phyloP scores from a whole-genome alignment of 805 yeast genomes.

The Lachancea fermentati region DNA sequence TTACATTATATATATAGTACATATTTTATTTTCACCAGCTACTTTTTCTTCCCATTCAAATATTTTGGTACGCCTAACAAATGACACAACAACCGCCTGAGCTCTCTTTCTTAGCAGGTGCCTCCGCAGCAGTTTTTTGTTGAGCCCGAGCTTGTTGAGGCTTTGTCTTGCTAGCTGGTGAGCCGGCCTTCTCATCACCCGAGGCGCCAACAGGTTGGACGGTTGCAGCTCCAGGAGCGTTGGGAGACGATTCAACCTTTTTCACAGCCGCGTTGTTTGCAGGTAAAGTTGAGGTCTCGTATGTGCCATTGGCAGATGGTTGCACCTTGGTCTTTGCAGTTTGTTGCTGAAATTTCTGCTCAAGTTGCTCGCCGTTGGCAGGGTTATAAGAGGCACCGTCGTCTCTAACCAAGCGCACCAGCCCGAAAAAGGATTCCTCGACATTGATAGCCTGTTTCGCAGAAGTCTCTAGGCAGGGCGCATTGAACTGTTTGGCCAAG shows the following conservation, averaged over 20 bases:
- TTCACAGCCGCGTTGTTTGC: slow-evolving; percentile 7
- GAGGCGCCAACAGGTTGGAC: slow-evolving; percentile 4
- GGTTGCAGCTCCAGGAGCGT: slow-evolving; percentile 3
- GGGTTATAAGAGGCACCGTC: slow-evolving; percentile 30
- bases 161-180: not conserved
- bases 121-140: slow-evolving; percentile 6
- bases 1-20: slow-evolving; percentile 5
- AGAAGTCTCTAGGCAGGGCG: slow-evolving; percentile 83
- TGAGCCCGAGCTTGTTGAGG: slow-evolving; percentile 13
- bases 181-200: not conserved
- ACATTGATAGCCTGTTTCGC: slow-evolving; percentile 91
- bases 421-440: slow-evolving; percentile 71
- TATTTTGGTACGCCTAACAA: slow-evolving; percentile 7
- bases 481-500: slow-evolving; percentile 58
- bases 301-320: not conserved
- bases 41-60: not conserved
- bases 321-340: not conserved
- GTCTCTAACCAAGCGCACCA: slow-evolving; percentile 53
- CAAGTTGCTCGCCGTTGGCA: slow-evolving; percentile 9
- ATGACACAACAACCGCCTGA: slow-evolving; percentile 35
- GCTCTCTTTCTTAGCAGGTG: slow-evolving; percentile 13
- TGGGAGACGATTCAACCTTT: slow-evolving; percentile 5
- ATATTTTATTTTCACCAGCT: slow-evolving; percentile 2
- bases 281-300: too few species aligned
- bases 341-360: slow-evolving; percentile 5